phyloP scores from a whole-genome alignment of 306 rosid species.

The Purshia tridentata region DNA sequence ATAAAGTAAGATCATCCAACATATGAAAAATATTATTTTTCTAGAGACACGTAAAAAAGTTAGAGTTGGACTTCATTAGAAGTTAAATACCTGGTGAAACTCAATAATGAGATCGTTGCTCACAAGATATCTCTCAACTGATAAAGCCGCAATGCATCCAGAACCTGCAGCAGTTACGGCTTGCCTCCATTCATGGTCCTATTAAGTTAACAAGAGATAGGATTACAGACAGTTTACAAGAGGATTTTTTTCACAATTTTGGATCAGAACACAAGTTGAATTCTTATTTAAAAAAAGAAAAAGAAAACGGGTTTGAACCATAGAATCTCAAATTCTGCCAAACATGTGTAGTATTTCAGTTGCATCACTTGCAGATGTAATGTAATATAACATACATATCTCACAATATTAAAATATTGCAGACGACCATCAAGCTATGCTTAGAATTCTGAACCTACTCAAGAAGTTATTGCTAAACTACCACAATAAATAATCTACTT shows the following conservation, averaged over 20 bases:
- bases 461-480: not conserved
- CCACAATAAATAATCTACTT: not conserved
- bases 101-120: slow-evolving; percentile 70
- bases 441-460: not conserved
- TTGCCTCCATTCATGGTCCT: slow-evolving; percentile 99
- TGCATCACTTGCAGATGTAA: not conserved
- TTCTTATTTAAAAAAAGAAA: not conserved
- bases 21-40: not conserved
- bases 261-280: slow-evolving; percentile 18
- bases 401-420: not conserved
- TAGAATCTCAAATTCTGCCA: not conserved
- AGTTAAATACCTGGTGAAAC: slow-evolving; percentile 85
- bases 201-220: slow-evolving; percentile 15
- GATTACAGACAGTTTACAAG: slow-evolving; percentile 3
- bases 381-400: not conserved
- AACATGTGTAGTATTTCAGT: not conserved
- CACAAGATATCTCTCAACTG: slow-evolving; percentile 94
- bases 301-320: not conserved
- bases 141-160: slow-evolving; percentile 92
- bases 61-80: slow-evolving; percentile 18
- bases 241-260: slow-evolving; percentile 3
- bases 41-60: slow-evolving; percentile 14
- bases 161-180: slow-evolving; percentile 98
- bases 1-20: not conserved
- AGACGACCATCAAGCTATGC: not conserved